Percentiles rank a stretch among this genome's conserved stretches.
These are phyloP conservation scores for Geotrichum citri-aurantii DNA, from an alignment of 1,139 yeast species.

Conservation along the genomic window DNA sequence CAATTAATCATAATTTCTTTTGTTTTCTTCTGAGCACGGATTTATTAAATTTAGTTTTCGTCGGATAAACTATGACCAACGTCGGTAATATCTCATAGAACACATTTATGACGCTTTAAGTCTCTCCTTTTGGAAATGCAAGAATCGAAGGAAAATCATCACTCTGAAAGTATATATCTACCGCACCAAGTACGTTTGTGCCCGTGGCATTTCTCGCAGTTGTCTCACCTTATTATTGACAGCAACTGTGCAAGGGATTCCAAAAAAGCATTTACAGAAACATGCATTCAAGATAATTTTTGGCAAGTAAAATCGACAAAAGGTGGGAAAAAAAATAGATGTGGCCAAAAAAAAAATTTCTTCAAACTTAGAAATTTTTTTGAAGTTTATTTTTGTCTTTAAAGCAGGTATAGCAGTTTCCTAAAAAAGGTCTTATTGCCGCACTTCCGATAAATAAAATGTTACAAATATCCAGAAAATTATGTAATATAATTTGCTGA, in stretches of 20 bases:
- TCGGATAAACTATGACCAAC: background rate
- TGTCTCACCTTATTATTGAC: too few relatives aligned
- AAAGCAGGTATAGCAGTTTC: background rate
- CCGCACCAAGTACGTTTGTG: too few relatives aligned
- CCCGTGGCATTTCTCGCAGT: too few relatives aligned
- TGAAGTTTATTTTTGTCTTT: too few relatives aligned
- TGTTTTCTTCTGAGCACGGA: too few relatives aligned
- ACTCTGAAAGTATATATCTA: too few relatives aligned
- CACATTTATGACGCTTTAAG: background rate
- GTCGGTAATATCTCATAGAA: background rate
- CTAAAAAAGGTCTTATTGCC: background rate
- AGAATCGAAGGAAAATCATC: background rate
- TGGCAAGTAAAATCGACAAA: too few relatives aligned
- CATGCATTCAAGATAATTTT: background rate
- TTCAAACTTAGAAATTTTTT: too few relatives aligned
- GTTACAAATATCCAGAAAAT: background rate
- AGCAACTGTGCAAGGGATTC: background rate
- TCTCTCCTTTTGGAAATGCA: background rate
- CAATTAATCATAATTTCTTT: too few relatives aligned
- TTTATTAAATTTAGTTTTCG: background rate
- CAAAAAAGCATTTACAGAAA: slow-evolving; percentile 1
- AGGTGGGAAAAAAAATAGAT: too few relatives aligned
- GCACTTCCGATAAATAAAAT: background rate
- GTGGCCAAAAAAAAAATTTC: too few relatives aligned
- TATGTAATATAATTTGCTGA: background rate